phyloP scores from a whole-genome alignment of 2,329 filamentous ascomycete species.

The Penicillium sp. region DNA sequence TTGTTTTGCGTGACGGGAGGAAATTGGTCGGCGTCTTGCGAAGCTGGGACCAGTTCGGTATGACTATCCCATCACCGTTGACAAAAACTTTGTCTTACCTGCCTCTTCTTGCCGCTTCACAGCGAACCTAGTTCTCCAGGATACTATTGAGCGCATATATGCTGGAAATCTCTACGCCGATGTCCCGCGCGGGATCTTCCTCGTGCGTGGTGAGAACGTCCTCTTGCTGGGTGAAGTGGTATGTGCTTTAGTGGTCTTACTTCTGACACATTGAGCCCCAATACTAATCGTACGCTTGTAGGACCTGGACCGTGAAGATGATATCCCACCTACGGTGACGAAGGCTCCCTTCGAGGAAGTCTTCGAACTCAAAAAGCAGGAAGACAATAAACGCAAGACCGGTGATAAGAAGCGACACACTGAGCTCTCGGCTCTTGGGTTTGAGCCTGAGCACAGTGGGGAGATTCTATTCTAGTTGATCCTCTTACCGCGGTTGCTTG shows the following conservation, averaged over 20 bases:
- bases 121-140: slow-evolving; percentile 94
- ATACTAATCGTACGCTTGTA: slow-evolving; percentile 23
- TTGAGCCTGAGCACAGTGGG: slow-evolving; percentile 77
- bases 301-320: slow-evolving; percentile 93
- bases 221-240: slow-evolving; percentile 85
- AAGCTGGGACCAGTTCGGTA: slow-evolving; percentile 98
- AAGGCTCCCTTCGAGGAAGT: slow-evolving; percentile 65
- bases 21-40: slow-evolving; percentile 89
- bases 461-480: slow-evolving; percentile 60
- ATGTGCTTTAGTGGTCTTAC: slow-evolving; percentile 19
- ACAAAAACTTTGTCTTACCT: slow-evolving; percentile 5
- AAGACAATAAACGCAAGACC: slow-evolving; percentile 62
- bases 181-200: slow-evolving; percentile 76
- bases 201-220: slow-evolving; percentile 96
- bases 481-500: not conserved
- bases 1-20: slow-evolving; percentile 84
- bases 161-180: slow-evolving; percentile 72
- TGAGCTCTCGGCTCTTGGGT: slow-evolving; percentile 72
- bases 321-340: slow-evolving; percentile 65
- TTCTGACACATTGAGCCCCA: not conserved
- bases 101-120: slow-evolving; percentile 6
- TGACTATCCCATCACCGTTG: slow-evolving; percentile 21
- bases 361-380: slow-evolving; percentile 65
- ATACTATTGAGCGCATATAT: slow-evolving; percentile 85
- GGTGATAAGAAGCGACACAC: slow-evolving; percentile 67